Base-by-base conservation (phyloP, 768 basidiomycete genomes). In the Tulasnella sp. region DNA sequence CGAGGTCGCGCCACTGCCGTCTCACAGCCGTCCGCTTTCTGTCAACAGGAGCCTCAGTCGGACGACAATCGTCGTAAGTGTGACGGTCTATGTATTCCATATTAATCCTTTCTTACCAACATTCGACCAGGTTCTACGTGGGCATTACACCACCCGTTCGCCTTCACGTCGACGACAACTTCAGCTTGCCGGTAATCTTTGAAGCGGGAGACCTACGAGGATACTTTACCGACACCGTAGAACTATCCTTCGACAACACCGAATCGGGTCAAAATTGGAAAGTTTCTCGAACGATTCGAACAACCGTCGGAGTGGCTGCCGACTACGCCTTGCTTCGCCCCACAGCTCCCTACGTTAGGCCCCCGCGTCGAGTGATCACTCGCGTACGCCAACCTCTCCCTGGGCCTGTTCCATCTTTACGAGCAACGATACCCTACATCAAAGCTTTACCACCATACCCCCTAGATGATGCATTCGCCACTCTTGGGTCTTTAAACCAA, bases 271-370 rank as follows among this genome's bases (percentile, higher is more conserved):
- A 73, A 48, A 13, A 26, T 18, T 79, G 79, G 48, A 73, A 46
- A 18, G 79, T 79, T 3, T 29, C 71, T 35, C 76, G 77, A 13
- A 44, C 42, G 23, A 23, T 78, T n/a, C 69, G 44, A 26, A 78
- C 79, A 29, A 70, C 79, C 5, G 76, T 78, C n/a, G 77, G 67
- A n/a, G 70, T 78, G 3, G 32, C 26, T 18, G 23, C 72, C 6
- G 89, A 90, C 80, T 85, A 89, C 71, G 88, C 88, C 16, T 82
- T 83, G 1, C 83, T 91, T 37, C 84, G 85, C 77, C 85, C 90
- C 0, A 84, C 81, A 67, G 84, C 85, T 0, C 87, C 89, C 1
- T 91, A 89, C 78, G 81, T 83, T 11, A 83, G 81, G 26, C 82
- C 84, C 84, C 5, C 82, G 88, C 40, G 83, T 87, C 7, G 84